These are phyloP conservation scores for Picocystis sp. DNA, from an alignment of 163 green algal genomes.

Conservation along the genomic window DNA sequence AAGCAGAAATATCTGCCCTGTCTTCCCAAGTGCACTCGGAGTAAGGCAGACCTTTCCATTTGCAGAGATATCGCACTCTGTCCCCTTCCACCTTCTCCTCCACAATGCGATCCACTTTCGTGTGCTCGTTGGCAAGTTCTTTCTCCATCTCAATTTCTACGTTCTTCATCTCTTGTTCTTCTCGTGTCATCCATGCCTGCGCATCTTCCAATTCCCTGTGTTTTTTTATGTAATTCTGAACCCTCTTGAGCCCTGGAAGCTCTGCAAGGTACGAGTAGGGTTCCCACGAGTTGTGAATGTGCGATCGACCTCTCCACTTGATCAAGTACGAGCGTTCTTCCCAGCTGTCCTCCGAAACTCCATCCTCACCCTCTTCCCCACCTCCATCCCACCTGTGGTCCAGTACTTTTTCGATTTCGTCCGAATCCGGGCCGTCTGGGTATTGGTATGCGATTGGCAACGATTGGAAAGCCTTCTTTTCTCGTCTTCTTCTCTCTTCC, in stretches of 20 bases:
- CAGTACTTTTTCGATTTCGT: constrained; percentile 6
- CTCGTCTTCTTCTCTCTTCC: no score
- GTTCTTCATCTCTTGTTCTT: constrained; percentile 71
- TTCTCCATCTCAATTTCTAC: constrained; percentile 78
- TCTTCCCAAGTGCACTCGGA: constrained; percentile 64
- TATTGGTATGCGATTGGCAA: no score
- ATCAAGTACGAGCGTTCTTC: constrained; percentile 58
- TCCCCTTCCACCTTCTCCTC: constrained; percentile 16
- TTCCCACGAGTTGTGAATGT: constrained; percentile 82
- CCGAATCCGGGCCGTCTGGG: no score
- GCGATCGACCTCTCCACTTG: constrained; percentile 77
- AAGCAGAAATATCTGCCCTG: constrained; percentile 27
- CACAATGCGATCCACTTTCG: constrained; percentile 21
- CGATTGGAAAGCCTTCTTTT: no score
- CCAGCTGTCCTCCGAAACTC: constrained; percentile 29
- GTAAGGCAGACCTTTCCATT: constrained; percentile 77
- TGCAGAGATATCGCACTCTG: constrained; percentile 42
- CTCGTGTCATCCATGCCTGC: constrained; percentile 24
- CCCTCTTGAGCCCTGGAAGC: constrained; percentile 71
- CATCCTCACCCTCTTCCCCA: constrained; percentile 11
- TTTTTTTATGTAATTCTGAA: constrained; percentile 81
- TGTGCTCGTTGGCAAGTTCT: constrained; percentile 63
- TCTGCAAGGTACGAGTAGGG: constrained; percentile 31
- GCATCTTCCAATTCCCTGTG: constrained; percentile 27
- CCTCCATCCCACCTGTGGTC: constrained; percentile 4